These are phyloP conservation scores for Funneliformis geosporum DNA, from an alignment of 192 early-diverging fungal genomes.

Conservation along the genomic window DNA sequence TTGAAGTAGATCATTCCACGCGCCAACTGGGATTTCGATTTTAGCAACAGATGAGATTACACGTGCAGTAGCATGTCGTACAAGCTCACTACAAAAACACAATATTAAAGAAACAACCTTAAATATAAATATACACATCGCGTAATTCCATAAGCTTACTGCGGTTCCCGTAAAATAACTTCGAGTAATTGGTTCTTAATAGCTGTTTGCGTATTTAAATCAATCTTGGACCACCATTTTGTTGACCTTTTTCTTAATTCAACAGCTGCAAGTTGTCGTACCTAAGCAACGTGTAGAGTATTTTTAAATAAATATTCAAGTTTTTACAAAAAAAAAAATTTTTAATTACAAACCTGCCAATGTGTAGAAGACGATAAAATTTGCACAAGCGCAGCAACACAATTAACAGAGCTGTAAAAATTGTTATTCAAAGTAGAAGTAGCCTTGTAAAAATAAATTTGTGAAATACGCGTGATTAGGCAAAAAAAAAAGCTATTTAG, in stretches of 20 bases:
- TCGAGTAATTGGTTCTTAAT: slow-evolving; percentile 73
- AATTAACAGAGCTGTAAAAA: slow-evolving; percentile 67
- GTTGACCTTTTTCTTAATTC: slow-evolving; percentile 83
- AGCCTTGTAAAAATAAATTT: slow-evolving; percentile 44
- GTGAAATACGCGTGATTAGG: background rate
- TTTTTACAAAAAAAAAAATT: background rate
- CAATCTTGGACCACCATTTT: slow-evolving; percentile 76
- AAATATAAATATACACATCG: background rate
- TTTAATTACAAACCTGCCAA: slow-evolving; percentile 44
- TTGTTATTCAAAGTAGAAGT: slow-evolving; percentile 74
- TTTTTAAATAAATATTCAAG: background rate
- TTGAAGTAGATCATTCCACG: slow-evolving; percentile 77
- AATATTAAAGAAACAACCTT: background rate
- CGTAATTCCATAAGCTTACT: slow-evolving; percentile 46
- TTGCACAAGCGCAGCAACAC: slow-evolving; percentile 81
- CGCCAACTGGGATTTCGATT: slow-evolving; percentile 73
- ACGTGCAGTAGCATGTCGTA: slow-evolving; percentile 78
- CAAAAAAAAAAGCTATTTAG: background rate
- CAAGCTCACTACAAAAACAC: slow-evolving; percentile 51
- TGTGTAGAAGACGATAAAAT: slow-evolving; percentile 66
- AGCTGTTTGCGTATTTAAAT: slow-evolving; percentile 50
- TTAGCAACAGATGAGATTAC: slow-evolving; percentile 89
- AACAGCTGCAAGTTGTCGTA: slow-evolving; percentile 87
- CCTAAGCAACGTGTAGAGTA: slow-evolving; percentile 19
- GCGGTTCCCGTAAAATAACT: slow-evolving; percentile 71